These are phyloP conservation scores for Phytopythium litorale DNA, from an alignment of 352 stramenopile species.

Conservation along the genomic window DNA sequence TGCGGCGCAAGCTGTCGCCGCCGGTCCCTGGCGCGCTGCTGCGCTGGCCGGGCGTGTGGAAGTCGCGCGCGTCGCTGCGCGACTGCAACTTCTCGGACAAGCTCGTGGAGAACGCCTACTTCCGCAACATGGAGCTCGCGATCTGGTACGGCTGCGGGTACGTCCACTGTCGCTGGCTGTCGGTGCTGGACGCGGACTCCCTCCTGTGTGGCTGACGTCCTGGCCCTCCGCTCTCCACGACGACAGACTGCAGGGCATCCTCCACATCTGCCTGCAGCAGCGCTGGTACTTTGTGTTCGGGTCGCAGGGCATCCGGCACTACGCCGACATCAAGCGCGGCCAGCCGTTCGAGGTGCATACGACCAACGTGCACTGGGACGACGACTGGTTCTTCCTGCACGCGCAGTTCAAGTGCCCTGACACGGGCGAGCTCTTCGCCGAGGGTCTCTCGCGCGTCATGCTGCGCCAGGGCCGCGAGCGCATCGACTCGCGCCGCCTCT, in stretches of 20 bases:
- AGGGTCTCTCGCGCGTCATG: conserved; percentile 60
- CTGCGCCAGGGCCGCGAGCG: conserved; percentile 47
- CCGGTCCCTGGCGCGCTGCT: conserved; percentile 43
- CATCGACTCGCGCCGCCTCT: conserved; percentile 45
- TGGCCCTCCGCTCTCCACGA: too few species aligned
- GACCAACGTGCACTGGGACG: conserved; percentile 67
- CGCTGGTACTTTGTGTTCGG: conserved; percentile 70
- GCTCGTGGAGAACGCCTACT: conserved; percentile 63
- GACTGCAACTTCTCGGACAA: conserved; percentile 53
- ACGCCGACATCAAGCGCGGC: conserved; percentile 46
- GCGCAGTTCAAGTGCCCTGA: conserved; percentile 65
- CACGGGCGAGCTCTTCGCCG: conserved; percentile 56
- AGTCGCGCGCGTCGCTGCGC: conserved; percentile 47
- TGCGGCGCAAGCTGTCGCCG: conserved; percentile 41
- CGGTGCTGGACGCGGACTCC: too few species aligned
- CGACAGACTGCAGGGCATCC: conserved; percentile 41
- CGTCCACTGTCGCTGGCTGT: conserved; percentile 5
- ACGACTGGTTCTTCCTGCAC: conserved; percentile 67
- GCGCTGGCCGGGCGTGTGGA: conserved; percentile 52
- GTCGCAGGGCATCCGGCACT: conserved; percentile 62
- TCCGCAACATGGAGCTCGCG: conserved; percentile 67
- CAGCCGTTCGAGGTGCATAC: conserved; percentile 65
- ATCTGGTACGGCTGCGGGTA: conserved; percentile 71
- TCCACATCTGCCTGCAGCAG: conserved; percentile 48
- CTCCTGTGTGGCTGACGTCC: too few species aligned